phyloP scores from a whole-genome alignment of 2,329 filamentous ascomycete species.

The Exserohilum turcica region DNA sequence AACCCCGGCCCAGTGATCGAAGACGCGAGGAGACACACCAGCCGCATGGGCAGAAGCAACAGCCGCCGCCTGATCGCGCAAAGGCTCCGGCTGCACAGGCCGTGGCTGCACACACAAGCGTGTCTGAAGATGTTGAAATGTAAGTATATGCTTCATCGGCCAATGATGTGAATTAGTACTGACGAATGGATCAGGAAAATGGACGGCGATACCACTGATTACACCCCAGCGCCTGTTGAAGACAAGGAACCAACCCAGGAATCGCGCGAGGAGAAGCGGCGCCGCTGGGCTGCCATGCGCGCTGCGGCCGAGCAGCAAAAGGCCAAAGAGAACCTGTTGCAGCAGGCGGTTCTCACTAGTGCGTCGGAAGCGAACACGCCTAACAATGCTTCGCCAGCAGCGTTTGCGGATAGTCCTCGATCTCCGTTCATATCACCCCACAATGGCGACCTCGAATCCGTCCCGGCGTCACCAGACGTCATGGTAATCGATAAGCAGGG shows the following conservation, averaged over 20 bases:
- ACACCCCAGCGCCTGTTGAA: constrained; percentile 23
- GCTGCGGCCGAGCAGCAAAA: constrained; percentile 49
- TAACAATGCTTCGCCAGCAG: constrained; percentile 51
- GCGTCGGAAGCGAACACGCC: constrained; percentile 63
- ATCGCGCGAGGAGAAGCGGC: constrained; percentile 41
- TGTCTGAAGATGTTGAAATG: constrained; percentile 25
- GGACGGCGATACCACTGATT: constrained; percentile 25
- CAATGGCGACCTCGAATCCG: constrained; percentile 45
- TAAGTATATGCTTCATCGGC: constrained; percentile 7
- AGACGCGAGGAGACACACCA: constrained; percentile 7
- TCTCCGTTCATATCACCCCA: constrained; percentile 46
- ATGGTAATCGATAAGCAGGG: constrained; percentile 51
- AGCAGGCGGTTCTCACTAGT: constrained; percentile 71
- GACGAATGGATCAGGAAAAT: constrained; percentile 20
- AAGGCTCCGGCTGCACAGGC: not conserved
- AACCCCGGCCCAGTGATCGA: constrained; percentile 6
- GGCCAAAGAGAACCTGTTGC: constrained; percentile 66
- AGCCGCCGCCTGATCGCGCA: constrained; percentile 8
- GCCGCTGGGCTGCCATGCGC: constrained; percentile 42
- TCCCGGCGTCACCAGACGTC: constrained; percentile 47
- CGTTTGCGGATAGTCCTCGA: constrained; percentile 38
- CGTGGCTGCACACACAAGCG: constrained; percentile 7
- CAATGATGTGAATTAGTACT: constrained; percentile 4
- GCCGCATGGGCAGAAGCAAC: constrained; percentile 11
- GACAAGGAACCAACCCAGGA: constrained; percentile 38